Conservation (phyloP, 2,329 filamentous ascomycete genomes). For the Colletotrichum magnum region DNA sequence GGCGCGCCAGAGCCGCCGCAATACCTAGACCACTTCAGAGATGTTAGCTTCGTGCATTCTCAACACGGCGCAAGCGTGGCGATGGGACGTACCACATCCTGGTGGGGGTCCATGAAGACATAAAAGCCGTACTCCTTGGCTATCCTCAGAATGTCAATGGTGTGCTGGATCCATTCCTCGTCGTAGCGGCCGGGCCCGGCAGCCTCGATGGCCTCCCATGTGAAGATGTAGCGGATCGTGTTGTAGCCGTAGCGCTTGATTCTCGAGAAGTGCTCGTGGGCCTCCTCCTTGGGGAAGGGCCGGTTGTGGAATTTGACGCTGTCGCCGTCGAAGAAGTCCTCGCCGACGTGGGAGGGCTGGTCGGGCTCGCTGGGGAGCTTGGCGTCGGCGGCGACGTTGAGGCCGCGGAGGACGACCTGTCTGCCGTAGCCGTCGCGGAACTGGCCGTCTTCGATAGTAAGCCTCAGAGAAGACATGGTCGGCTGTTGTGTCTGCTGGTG, state of each 20-base stretch:
- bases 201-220: slow-evolving; percentile 98
- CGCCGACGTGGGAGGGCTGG: slow-evolving; percentile 81
- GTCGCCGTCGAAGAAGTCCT: slow-evolving; percentile 93
- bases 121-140: slow-evolving; percentile 95
- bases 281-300: slow-evolving; percentile 87
- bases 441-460: slow-evolving; percentile 86
- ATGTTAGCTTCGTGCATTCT: neutral
- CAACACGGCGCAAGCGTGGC: neutral
- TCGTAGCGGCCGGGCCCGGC: slow-evolving; percentile 93
- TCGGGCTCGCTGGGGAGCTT: slow-evolving; percentile 90
- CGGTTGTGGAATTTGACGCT: slow-evolving; percentile 89
- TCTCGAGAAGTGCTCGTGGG: slow-evolving; percentile 87
- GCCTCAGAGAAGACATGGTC: slow-evolving; percentile 79
- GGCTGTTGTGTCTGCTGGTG: neutral
- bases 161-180: slow-evolving; percentile 92
- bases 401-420: slow-evolving; percentile 90
- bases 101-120: slow-evolving; percentile 98
- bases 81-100: slow-evolving; percentile 83
- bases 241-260: slow-evolving; percentile 95
- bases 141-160: slow-evolving; percentile 84
- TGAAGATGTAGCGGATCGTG: slow-evolving; percentile 95
- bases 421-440: slow-evolving; percentile 88
- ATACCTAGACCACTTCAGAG: slow-evolving; percentile 86
- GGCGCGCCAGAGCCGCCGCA: slow-evolving; percentile 95
- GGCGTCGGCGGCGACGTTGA: slow-evolving; percentile 92